Conservation (phyloP, 306 rosid genomes). For the Trifolium fragiferum region DNA sequence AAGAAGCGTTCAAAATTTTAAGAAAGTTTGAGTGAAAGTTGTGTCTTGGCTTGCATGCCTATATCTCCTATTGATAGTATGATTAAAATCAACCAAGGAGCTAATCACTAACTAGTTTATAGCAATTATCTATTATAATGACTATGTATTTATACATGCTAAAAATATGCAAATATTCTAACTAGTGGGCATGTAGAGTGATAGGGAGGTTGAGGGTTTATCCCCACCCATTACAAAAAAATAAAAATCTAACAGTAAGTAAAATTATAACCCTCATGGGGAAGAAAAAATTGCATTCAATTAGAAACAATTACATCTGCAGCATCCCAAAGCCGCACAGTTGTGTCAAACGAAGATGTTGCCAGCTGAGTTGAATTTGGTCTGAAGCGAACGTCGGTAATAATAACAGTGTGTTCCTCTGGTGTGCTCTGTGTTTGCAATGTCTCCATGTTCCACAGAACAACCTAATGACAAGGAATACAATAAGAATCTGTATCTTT, state of each 20-base stretch:
- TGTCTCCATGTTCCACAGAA: slow-evolving; percentile 92
- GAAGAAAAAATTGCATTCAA: slow-evolving; percentile 19
- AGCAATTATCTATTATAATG: too few species aligned
- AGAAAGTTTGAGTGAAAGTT: too few species aligned
- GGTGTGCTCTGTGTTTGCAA: slow-evolving; percentile 74
- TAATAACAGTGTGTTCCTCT: slow-evolving; percentile 70
- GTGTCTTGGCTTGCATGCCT: too few species aligned
- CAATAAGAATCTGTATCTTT: slow-evolving; percentile 44
- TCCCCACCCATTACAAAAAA: not conserved
- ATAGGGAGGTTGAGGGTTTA: not conserved
- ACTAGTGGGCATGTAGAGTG: not conserved
- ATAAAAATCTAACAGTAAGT: not conserved
- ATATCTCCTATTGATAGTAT: too few species aligned
- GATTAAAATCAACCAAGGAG: too few species aligned
- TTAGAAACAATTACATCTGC: slow-evolving; percentile 61
- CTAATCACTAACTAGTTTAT: too few species aligned
- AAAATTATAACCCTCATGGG: slow-evolving; percentile 4
- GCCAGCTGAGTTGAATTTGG: slow-evolving; percentile 94
- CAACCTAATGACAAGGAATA: slow-evolving; percentile 65
- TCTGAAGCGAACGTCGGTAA: slow-evolving; percentile 92
- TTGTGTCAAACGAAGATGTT: slow-evolving; percentile 88
- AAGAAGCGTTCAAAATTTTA: too few species aligned
- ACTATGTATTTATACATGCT: too few species aligned
- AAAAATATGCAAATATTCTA: too few species aligned
- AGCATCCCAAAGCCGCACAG: slow-evolving; percentile 95